Conservation (phyloP, 352 stramenopile genomes). For the Globisporangium abappressorium region DNA sequence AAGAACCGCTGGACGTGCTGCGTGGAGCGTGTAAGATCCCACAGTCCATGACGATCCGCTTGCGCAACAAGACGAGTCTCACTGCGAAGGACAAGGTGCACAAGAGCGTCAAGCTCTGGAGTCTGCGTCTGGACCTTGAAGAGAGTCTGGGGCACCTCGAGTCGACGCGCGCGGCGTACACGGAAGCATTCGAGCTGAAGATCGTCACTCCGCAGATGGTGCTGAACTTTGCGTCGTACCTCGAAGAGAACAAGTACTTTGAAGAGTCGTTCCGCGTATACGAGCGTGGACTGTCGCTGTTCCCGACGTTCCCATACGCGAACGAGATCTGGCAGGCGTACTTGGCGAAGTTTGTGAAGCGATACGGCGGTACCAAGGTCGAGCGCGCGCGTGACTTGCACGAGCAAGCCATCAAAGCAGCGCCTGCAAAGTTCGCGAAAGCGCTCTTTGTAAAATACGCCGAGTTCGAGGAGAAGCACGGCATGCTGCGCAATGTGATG, state of each 20-base stretch:
- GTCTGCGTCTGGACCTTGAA: slow-evolving; percentile 97
- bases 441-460: slow-evolving; percentile 85
- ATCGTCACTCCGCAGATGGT: slow-evolving; percentile 97
- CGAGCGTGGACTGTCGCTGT: slow-evolving; percentile 82
- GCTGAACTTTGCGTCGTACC: slow-evolving; percentile 95
- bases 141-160: slow-evolving; percentile 96
- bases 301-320: slow-evolving; percentile 93
- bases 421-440: slow-evolving; percentile 88
- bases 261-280: slow-evolving; percentile 94
- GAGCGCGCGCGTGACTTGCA: slow-evolving; percentile 97
- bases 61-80: slow-evolving; percentile 53
- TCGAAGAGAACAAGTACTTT: slow-evolving; percentile 98
- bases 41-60: slow-evolving; percentile 35
- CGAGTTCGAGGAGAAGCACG: slow-evolving; percentile 96
- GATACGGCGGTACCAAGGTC: slow-evolving; percentile 96
- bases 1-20: slow-evolving; percentile 90
- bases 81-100: slow-evolving; percentile 82
- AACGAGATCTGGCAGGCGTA: slow-evolving; percentile 97
- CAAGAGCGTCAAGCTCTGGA: slow-evolving; percentile 93
- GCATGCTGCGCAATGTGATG: slow-evolving; percentile 95
- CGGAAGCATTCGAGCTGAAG: slow-evolving; percentile 93
- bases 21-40: slow-evolving; percentile 76
- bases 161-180: slow-evolving; percentile 94
- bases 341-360: slow-evolving; percentile 92
- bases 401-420: slow-evolving; percentile 89